Base-by-base conservation (phyloP, 306 rosid genomes). In the Astragalus glycyphyllos region DNA sequence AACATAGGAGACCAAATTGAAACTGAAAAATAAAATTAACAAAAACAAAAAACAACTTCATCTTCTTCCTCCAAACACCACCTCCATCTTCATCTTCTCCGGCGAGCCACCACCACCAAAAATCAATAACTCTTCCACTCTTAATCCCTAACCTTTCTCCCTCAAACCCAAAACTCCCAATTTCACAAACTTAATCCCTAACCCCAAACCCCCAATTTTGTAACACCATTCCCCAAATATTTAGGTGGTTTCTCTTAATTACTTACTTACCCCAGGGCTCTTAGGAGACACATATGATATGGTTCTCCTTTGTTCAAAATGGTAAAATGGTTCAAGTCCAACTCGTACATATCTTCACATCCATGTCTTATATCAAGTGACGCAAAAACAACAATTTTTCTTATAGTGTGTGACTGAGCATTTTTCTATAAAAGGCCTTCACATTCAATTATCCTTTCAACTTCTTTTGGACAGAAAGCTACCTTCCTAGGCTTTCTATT, bases 281-380 rank as follows among this genome's bases (percentile, higher is more conserved):
- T 41, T 76, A 23, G 85, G 74, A 84, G 98, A 87, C 12, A 72
- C 74, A 23, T 76, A 85, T n/a, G n/a, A n/a, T n/a, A n/a, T 5
- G 89, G 80, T 57, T 92, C 96, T 51, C 96, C 96, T 83, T 88
- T 92, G 62, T 80, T 85, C 72, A 88, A 56, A 75, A 92, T 84
- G 80, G 85, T 86, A 75, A 89, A 92, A 74, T 92, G 96, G 63
- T 82, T 89, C 63, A 89, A 86, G 83, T 88, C 85, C 66, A 92
- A 77, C 70, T 92, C 98, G 15, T 85, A 79, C 73, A 92, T 86
- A 63, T 92, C 98, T 63, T 89, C 98, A 75, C 92, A 86, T 7
- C 96, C 96, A 66, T 92, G 96, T 77, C 96, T 86, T 80, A 84
- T 85, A 15, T 95, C 95, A 76, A 92, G 96, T 66, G 90, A 84